Conservation (phyloP, 2,329 filamentous ascomycete species). For the Phaeosphaeriaceae sp. region DNA sequence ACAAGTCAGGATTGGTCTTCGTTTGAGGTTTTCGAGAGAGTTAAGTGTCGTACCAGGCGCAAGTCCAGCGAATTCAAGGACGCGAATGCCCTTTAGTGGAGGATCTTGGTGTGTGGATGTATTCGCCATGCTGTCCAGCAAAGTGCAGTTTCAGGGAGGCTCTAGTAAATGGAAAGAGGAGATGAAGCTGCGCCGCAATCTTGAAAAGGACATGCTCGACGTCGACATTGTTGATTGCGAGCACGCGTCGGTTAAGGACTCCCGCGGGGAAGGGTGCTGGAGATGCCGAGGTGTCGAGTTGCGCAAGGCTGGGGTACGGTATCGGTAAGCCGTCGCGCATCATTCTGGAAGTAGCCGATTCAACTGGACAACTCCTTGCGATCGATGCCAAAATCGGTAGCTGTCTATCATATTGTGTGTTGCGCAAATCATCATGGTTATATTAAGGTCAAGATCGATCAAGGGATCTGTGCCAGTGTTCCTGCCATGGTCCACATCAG, state of each 20-base stretch:
- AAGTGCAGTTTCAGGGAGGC: neutral
- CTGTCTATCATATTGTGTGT: neutral
- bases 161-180: neutral
- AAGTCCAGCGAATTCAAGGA: constrained; percentile 71
- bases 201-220: constrained; percentile 27
- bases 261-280: constrained; percentile 34
- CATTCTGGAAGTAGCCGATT: neutral
- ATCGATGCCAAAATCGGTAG: neutral
- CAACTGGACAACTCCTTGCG: neutral
- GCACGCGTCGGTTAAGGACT: constrained; percentile 35
- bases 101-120: constrained; percentile 42
- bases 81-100: constrained; percentile 64
- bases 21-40: no score
- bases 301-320: neutral
- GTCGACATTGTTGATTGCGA: constrained; percentile 35
- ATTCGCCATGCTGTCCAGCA: constrained; percentile 25
- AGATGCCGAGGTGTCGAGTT: constrained; percentile 33
- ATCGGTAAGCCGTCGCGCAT: neutral
- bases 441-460: neutral
- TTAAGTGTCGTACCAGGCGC: constrained; percentile 56
- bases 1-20: no score
- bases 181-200: neutral
- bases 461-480: neutral
- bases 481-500: neutral
- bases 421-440: neutral